Base-by-base conservation (phyloP, 768 basidiomycete genomes). In the Mrakia blollopis region DNA sequence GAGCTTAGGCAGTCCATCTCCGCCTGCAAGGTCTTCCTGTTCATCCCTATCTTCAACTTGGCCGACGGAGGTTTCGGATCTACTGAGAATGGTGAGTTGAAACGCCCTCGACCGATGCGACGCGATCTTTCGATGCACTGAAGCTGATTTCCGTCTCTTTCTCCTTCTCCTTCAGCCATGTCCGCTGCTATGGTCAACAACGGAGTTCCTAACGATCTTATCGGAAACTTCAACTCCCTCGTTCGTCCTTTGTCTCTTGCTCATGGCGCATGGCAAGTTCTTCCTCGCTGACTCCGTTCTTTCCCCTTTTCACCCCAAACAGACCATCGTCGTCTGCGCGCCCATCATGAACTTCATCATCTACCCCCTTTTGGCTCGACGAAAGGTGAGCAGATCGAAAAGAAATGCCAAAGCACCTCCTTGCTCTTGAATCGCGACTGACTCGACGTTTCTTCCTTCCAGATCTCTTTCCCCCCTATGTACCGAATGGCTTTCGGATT, bases 211-310 rank as follows among this genome's bases (percentile, higher is more conserved):
- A 83, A 83, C 79, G 82, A 83, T 77, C 68, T 82, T 3, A 78
- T 81, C 77, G 68, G 60, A 77, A 83, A 84, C 76, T 82, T 81
- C 80, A 84, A 83, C 80, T 52, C 81, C 13, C 76, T 83, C n/a
- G 44, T 44, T 44, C 44, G 11, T 44, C 44, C 44, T 11, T 14
- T 44, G 11, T 44, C 11, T 14, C 5, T 44, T 44, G 2, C 44
- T 14, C 11, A 5, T 41, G 5, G 39, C 39, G 5, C 39, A 41
- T 5, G 39, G 6, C 39, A 11, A 41, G n/a, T n/a, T 41, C 11
- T 41, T 41, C 39, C 39, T 11, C 39, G 39, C 39, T 41, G 39
- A 41, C 39, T 11, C 11, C 39, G 11, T 41, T 11, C 39, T 11
- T 11, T 41, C 39, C 39, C 6, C 11, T 41, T 41, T 11, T 41